Conservation (phyloP, 192 early-diverging fungal species). For the Coemansia sp. region DNA sequence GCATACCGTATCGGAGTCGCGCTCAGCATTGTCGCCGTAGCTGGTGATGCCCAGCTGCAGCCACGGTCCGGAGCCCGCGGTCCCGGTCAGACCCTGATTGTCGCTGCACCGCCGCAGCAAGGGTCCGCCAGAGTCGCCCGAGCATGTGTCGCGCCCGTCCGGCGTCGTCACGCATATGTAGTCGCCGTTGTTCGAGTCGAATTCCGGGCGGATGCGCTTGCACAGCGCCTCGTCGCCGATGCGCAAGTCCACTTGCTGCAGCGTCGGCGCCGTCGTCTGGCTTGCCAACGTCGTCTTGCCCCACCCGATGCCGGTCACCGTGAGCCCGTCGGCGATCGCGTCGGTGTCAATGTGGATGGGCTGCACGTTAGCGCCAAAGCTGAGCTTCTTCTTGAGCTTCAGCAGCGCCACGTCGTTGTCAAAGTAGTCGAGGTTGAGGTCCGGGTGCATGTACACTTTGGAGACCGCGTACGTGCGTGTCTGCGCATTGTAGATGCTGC, state of each 20-base stretch:
- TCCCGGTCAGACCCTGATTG: conserved; percentile 1
- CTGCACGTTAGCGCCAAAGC: conserved; percentile 28
- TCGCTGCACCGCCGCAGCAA: conserved; percentile 29
- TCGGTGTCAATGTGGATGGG: conserved; percentile 44
- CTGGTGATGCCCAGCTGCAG: conserved; percentile 52
- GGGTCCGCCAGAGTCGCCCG: conserved; percentile 47
- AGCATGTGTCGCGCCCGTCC: conserved; percentile 48
- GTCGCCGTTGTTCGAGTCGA: conserved; percentile 36
- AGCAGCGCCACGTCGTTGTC: conserved; percentile 56
- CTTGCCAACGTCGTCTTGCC: conserved; percentile 35
- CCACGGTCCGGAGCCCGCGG: conserved; percentile 30
- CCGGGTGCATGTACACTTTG: conserved; percentile 36
- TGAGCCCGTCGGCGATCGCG: conserved; percentile 18
- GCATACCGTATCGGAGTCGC: conserved; percentile 20
- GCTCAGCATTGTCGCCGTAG: conserved; percentile 44
- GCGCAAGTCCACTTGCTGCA: conserved; percentile 35
- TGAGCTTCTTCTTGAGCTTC: conserved; percentile 43
- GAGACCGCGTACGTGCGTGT: conserved; percentile 16
- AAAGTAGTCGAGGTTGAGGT: conserved; percentile 45
- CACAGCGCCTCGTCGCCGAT: conserved; percentile 38
- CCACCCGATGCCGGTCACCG: conserved; percentile 51
- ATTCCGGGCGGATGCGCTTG: conserved; percentile 17
- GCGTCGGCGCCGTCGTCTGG: conserved; percentile 16
- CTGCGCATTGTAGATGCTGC: conserved; percentile 20
- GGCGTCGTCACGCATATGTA: conserved; percentile 53